These are phyloP conservation scores for Paxillus ammoniavirescens DNA, from an alignment of 768 basidiomycete genomes.

Conservation along the genomic window DNA sequence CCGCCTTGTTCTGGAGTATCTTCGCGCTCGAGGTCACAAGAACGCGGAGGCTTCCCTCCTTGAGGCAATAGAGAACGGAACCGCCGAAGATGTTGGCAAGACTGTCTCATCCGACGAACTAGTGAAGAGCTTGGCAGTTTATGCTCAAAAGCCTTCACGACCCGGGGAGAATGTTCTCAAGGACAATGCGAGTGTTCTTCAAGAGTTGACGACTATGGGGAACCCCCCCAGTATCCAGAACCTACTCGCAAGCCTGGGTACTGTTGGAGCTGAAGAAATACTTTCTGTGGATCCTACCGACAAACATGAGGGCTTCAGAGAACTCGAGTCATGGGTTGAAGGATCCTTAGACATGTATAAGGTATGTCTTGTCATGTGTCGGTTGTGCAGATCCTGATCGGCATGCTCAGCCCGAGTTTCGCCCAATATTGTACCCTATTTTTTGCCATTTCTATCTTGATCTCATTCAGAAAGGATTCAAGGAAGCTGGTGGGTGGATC, in stretches of 20 bases:
- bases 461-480: constrained; percentile 85
- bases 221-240: constrained; percentile 73
- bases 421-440: constrained; percentile 91
- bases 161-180: constrained; percentile 72
- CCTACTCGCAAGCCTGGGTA: constrained; percentile 73
- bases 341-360: constrained; percentile 90
- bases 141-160: constrained; percentile 63
- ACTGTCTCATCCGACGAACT: constrained; percentile 49
- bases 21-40: constrained; percentile 45
- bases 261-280: constrained; percentile 80
- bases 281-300: constrained; percentile 80
- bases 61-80: constrained; percentile 36
- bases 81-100: constrained; percentile 36
- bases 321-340: constrained; percentile 86
- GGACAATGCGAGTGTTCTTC: constrained; percentile 61
- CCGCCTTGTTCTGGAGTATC: constrained; percentile 46
- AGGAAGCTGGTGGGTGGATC: constrained; percentile 72
- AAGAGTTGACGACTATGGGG: constrained; percentile 66
- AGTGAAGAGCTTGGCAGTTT: constrained; percentile 60
- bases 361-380: constrained; percentile 41
- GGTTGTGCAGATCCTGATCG: constrained; percentile 9
- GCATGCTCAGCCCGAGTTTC: constrained; percentile 76
- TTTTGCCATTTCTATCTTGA: constrained; percentile 98
- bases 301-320: constrained; percentile 81
- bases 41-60: constrained; percentile 42